A percentile compares a stretch with the other conserved stretches of the same genome.
Conservation (phyloP, 169 alveolate species). For the Amoebophrya sp. region DNA sequence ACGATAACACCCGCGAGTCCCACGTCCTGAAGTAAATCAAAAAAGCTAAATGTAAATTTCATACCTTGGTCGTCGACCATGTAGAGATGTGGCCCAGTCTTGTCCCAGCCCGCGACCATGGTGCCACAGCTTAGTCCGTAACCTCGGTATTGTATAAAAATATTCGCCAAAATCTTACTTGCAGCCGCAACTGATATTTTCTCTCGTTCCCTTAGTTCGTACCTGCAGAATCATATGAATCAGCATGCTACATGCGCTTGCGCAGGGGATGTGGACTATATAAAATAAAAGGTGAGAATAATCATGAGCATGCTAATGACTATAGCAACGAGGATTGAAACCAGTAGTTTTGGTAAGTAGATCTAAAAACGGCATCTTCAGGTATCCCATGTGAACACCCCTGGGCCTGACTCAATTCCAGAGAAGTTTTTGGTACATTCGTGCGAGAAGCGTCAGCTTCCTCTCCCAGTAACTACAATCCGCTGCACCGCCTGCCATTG, state of each 20-base stretch:
- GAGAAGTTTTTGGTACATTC: no score
- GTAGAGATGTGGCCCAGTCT: conserved; percentile 55
- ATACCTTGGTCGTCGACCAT: conserved; percentile 58
- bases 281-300: no score
- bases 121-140: conserved; percentile 97
- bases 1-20: neutral
- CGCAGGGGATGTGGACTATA: no score
- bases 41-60: conserved; percentile 65
- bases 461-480: conserved; percentile 98
- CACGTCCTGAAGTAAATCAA: neutral
- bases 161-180: conserved; percentile 87
- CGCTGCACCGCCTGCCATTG: conserved; percentile 99
- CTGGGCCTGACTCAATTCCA: no score
- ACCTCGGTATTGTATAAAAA: conserved; percentile 81
- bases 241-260: no score
- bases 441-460: conserved; percentile 82
- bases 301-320: no score
- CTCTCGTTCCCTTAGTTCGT: conserved; percentile 72
- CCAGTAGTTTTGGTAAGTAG: no score
- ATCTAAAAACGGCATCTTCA: no score
- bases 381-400: no score
- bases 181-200: conserved; percentile 97
- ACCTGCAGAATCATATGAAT: conserved; percentile 20
- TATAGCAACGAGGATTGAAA: no score
- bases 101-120: conserved; percentile 78